Conservation (phyloP, 2,329 filamentous ascomycete species). For the Aspergillus bombycis region DNA sequence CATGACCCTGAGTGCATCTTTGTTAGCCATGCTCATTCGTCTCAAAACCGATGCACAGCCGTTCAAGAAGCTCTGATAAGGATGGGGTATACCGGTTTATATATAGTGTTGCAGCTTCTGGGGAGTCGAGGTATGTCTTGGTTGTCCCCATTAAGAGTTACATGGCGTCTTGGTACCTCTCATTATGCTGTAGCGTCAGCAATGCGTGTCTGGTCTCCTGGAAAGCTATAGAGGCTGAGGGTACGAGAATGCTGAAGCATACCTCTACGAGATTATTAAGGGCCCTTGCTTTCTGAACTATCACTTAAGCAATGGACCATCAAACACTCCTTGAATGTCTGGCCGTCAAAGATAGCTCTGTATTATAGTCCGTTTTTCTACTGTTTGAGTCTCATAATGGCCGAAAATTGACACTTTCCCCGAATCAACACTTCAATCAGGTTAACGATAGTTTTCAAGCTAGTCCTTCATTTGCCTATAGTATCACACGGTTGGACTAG, state of each 20-base stretch:
- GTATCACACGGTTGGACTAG: background rate
- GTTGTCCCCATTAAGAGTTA: background rate
- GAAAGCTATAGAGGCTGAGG: background rate
- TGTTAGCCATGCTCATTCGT: slow-evolving; percentile 48
- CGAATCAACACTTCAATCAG: background rate
- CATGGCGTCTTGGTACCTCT: background rate
- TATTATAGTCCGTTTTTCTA: background rate
- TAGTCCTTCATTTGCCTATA: background rate
- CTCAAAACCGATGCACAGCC: slow-evolving; percentile 46
- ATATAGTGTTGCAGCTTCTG: background rate
- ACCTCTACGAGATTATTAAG: background rate
- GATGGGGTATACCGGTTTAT: background rate
- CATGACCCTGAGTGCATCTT: slow-evolving; percentile 51
- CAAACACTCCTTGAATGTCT: background rate
- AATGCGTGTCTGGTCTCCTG: background rate
- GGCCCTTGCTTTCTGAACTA: too few relatives aligned
- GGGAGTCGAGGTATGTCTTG: background rate
- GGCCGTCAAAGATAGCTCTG: background rate
- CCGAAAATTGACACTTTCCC: too few relatives aligned
- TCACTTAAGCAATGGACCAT: too few relatives aligned
- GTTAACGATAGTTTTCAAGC: background rate
- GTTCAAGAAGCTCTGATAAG: slow-evolving; percentile 39
- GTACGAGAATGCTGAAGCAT: background rate
- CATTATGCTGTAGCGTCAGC: background rate
- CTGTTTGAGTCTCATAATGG: background rate